A percentile compares a stretch with the other conserved stretches of the same genome.
Conservation (phyloP, 2,329 filamentous ascomycete genomes). For the Verticillium nubilum region DNA sequence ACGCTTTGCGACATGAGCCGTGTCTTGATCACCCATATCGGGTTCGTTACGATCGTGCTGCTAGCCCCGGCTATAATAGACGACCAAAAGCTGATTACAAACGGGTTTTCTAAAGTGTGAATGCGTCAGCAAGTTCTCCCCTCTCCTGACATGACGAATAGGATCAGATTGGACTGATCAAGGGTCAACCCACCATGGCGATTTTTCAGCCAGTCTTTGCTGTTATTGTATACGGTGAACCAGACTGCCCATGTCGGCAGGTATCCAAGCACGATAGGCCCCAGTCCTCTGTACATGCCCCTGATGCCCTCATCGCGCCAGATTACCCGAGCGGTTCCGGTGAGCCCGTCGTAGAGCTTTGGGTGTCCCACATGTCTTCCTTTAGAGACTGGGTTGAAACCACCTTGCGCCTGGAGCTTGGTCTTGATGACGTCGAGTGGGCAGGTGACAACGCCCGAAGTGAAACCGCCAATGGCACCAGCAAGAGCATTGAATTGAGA, state of each 20-base stretch:
- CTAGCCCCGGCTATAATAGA: constrained; percentile 87
- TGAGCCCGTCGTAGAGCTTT: constrained; percentile 74
- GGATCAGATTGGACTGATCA: neutral
- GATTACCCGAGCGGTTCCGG: constrained; percentile 82
- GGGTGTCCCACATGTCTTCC: constrained; percentile 43
- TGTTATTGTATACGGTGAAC: constrained; percentile 92
- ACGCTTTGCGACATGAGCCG: constrained; percentile 90
- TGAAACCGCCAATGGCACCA: constrained; percentile 84
- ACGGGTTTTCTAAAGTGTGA: constrained; percentile 57
- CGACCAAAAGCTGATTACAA: constrained; percentile 78
- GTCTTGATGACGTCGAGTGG: constrained; percentile 99
- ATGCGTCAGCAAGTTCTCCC: constrained; percentile 12
- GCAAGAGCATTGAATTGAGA: constrained; percentile 75
- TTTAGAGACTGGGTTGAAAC: constrained; percentile 55
- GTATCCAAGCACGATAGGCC: constrained; percentile 92
- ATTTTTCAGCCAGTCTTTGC: constrained; percentile 67
- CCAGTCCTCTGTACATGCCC: constrained; percentile 88
- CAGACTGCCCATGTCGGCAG: constrained; percentile 98
- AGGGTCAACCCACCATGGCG: constrained; percentile 48
- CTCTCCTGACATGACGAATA: neutral
- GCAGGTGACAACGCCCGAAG: constrained; percentile 90
- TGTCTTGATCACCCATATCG: constrained; percentile 99
- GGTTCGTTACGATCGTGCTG: constrained; percentile 91
- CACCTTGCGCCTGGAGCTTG: constrained; percentile 91
- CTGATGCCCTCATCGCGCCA: constrained; percentile 82